Conservation (phyloP, 345 rosid genomes). For the Gossypium sturtianum region DNA sequence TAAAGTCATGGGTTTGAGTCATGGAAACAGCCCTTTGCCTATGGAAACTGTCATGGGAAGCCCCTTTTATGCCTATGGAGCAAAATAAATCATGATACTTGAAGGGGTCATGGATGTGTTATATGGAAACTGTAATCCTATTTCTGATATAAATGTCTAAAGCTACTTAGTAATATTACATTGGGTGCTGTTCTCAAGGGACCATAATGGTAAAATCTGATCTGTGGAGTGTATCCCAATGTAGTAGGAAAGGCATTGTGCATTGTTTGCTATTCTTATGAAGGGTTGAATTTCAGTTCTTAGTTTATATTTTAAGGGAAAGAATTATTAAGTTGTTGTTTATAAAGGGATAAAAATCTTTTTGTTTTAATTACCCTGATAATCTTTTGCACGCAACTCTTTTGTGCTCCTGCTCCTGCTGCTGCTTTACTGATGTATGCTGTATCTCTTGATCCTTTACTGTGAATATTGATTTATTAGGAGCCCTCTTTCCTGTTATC, state of each 20-base stretch:
- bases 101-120: background rate
- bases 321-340: background rate
- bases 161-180: background rate
- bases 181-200: background rate
- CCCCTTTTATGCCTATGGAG: background rate
- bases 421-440: background rate
- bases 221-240: background rate
- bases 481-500: background rate
- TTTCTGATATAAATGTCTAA: background rate
- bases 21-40: background rate
- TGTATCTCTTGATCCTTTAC: background rate
- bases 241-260: background rate
- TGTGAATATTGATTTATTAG: background rate
- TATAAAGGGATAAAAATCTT: background rate
- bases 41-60: background rate
- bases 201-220: background rate
- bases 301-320: background rate
- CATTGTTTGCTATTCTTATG: background rate
- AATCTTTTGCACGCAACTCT: background rate
- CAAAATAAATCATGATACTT: background rate
- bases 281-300: background rate
- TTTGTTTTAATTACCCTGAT: constrained; percentile 1
- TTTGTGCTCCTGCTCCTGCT: background rate
- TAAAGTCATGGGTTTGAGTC: background rate
- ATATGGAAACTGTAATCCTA: background rate